Evolutionary conservation across 2,329 filamentous ascomycete species (phyloP), one percentile per base, ranked within the genome.

Genomic region (Sclerotinia sclerotiorum): DNA sequence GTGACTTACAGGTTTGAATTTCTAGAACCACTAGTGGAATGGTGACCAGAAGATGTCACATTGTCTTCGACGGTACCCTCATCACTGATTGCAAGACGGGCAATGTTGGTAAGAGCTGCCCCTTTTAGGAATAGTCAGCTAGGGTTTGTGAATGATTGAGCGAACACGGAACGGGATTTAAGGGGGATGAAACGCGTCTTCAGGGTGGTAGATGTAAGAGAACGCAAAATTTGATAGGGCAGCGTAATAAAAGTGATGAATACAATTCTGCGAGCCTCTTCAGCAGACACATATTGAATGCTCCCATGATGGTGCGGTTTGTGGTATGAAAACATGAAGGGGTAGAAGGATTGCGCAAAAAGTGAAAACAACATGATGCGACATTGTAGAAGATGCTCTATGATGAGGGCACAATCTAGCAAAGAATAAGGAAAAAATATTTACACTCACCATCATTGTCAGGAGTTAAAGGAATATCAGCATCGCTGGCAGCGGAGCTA

Each of bases 401-500:
- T 58, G 46, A 21, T 35, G 21, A 17, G 27, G 61, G 13, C 24
- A 17, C n/a, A 62, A 51, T 46, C 49, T 44, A 27, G n/a, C 19
- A 55, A 62, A 29, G 24, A 55, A 24, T 46, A 57, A 57, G 7
- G 55, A 10, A 35, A 42, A 42, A 42, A 60, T n/a, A 68, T 44
- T 2, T 27, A 49, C 17, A 67, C 72, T 19, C 70, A 75, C 73
- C 74, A 68, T 73, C 68, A 63, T 68, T 58, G 15, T 67, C 55
- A 27, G 71, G 72, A 52, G 72, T 72, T 21, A 49, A 65, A 48
- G 73, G 69, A 56, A 69, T 70, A 55, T 67, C 72, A 65, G 66
- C 35, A 69, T 75, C 69, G 56, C 73, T 74, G 46, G 72, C 67
- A 67, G 64, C 64, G 51, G 71, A 73, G 52, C 67, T 70, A 69